Base-by-base conservation (phyloP, 2,329 filamentous ascomycete genomes). In the Calonectria multiphialidica region DNA sequence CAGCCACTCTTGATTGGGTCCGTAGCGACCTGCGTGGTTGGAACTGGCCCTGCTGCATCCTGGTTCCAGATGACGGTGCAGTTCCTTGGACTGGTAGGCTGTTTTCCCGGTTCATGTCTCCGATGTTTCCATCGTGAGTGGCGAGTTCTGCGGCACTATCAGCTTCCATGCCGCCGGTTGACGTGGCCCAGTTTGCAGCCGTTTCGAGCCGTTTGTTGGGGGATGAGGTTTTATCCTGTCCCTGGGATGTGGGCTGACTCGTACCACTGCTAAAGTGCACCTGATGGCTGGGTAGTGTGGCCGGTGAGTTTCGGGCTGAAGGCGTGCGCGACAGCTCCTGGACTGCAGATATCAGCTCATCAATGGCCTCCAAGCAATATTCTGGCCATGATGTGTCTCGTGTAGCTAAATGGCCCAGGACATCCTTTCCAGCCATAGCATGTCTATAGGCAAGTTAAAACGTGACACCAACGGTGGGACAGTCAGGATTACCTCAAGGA, bases 401-500 rank as follows among this genome's bases (percentile, higher is more conserved):
- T 7, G 76, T 74, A 1, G 81, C 81, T 0, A 82, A 68, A 45
- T 82, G 81, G 0, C 74, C 71, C 0, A 82, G 75, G 1, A 79
- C 75, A 0, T 80, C 74, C 25, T 82, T 82, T 0, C 81, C 79
- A 15, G 79, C 77, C 33, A 77, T 74, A 7, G 81, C 79, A 13
- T 82, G 77, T 25, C 81, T 82, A 21, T 21, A 30, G 13, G 15
- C 6, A 3, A 23, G 3, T 15, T 12, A 30, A 18, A 13, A 30
- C 30, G 68, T 6, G 71, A 49, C 21, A 42, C 3, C 2, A 5
- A 47, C 10, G 23, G 16, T 4, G 1, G 1, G 18, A 2, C 8
- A 1, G 8, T 16, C 0, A 15, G 10, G 15, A 21, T 65, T 83
- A 87, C 83, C 84, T 85, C 4, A 84, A 73, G 0, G 85, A 85